Evolutionary conservation across 306 rosid genomes (phyloP), one percentile per base, ranked within the genome.

Genomic region (Rubus parviflorus): DNA sequence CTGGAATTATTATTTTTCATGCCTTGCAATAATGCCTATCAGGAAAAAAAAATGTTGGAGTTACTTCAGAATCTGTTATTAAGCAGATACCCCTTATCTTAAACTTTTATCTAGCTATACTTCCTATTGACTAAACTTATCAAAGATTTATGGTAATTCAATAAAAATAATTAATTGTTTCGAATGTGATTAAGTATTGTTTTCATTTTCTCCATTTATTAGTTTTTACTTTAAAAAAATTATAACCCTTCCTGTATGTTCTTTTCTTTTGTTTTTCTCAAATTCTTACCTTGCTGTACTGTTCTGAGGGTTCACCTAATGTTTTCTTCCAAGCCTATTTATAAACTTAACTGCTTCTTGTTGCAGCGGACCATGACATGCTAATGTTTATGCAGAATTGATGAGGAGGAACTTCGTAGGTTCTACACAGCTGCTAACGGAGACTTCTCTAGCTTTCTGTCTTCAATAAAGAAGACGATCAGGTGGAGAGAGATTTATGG

Each of bases 401-500:
- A 86, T 40, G 89, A 91, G 67, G 90, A 87, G 64, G 97, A 94
- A 85, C 90, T 94, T 83, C 85, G 47, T 62, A 85, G 97, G 81
- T 92, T 89, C 81, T 90, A 89, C 77, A 46, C 71, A 23, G 96
- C 90, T 77, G 85, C 93, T 71, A 87, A 88, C 65, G 78, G 88
- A 40, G 91, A 90, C 89, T 87, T 87, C 81, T 42, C 93, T 10
- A 72, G 80, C 86, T 89, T 94, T 78, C 80, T 94, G 65, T 77
- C 89, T 22, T 89, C 94, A 63, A 84, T 94, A 68, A 90, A 89
- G 91, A 93, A 86, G 82, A 90, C 97, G 38, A 71, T 93, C 63
- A 77, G 80, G 38, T 93, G 97, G 97, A 87, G 96, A 73, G 86
- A 87, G 79, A 91, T 82, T 52, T 94, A 90, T 66, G 79, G 86